A percentile compares a stretch with the other conserved stretches of the same genome.
phyloP scores from a whole-genome alignment of 768 basidiomycete species.

The Boletus bicolor region DNA sequence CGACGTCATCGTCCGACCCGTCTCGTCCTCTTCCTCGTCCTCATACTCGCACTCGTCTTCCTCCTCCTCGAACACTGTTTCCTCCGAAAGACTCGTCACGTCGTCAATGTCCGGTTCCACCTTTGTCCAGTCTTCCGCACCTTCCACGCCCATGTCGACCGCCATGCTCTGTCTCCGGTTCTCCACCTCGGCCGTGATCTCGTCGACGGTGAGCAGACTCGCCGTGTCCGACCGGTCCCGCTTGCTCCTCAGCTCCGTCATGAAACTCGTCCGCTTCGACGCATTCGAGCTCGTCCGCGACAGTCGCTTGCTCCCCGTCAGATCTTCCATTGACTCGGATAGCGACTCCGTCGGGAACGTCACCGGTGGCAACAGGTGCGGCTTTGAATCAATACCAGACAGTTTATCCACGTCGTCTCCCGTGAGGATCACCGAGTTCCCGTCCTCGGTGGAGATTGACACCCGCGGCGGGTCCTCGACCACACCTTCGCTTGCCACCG shows the following conservation, averaged over 20 bases:
- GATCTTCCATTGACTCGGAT: slow-evolving; percentile 70
- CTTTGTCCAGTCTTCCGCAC: slow-evolving; percentile 70
- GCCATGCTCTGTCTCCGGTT: slow-evolving; percentile 52
- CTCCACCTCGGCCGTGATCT: slow-evolving; percentile 95
- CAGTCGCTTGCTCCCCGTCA: slow-evolving; percentile 37
- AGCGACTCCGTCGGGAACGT: slow-evolving; percentile 76
- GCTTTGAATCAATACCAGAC: slow-evolving; percentile 33
- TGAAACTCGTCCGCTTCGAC: slow-evolving; percentile 71
- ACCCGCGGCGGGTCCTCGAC: slow-evolving; percentile 62
- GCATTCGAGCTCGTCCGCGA: slow-evolving; percentile 46
- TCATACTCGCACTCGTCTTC: slow-evolving; percentile 49
- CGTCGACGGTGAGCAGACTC: slow-evolving; percentile 91
- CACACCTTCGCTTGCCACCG: slow-evolving; percentile 18
- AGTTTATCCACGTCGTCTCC: slow-evolving; percentile 42
- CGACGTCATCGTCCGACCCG: slow-evolving; percentile 52
- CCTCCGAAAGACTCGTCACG: slow-evolving; percentile 45
- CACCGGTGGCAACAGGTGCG: slow-evolving; percentile 73
- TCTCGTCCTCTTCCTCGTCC: slow-evolving; percentile 47
- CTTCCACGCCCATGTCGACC: slow-evolving; percentile 43
- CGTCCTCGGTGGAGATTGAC: slow-evolving; percentile 74
- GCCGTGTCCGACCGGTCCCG: slow-evolving; percentile 86
- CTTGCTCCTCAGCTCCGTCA: slow-evolving; percentile 77
- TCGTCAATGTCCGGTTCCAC: slow-evolving; percentile 55
- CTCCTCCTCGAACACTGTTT: slow-evolving; percentile 44
- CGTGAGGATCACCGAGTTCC: slow-evolving; percentile 59